Evolutionary conservation across 75 land plant genomes (phyloP).

Genomic region (Azolla pinnata): DNA sequence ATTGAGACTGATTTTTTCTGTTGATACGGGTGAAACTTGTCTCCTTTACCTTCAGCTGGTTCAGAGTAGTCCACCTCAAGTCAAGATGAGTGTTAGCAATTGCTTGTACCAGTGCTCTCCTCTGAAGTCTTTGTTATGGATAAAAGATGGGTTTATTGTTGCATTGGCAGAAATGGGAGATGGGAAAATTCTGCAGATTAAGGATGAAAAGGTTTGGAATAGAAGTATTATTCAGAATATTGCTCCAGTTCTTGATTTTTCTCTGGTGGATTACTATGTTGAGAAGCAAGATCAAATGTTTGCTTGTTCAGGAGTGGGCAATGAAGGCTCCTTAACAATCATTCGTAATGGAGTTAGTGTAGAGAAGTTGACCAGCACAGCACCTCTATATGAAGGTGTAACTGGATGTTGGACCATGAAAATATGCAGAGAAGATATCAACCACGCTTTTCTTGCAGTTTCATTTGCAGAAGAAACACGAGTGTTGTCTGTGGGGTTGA

Average conservation of each 20-base stretch:
- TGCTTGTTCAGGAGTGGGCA: conserved; percentile 80
- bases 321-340: conserved; percentile 76
- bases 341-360: conserved; percentile 86
- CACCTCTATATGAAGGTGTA: conserved; percentile 71
- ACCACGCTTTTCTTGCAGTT: conserved; percentile 83
- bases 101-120: conserved; percentile 59
- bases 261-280: conserved; percentile 61
- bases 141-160: conserved; percentile 59
- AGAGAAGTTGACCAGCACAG: conserved; percentile 70
- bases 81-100: conserved; percentile 36
- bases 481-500: conserved; percentile 77
- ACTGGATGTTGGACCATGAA: conserved; percentile 73
- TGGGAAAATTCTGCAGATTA: conserved; percentile 68
- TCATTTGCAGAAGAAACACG: conserved; percentile 97
- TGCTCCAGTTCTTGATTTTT: conserved; percentile 79
- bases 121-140: conserved; percentile 65
- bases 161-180: conserved; percentile 89
- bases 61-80: conserved; percentile 21
- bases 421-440: conserved; percentile 50
- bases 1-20: conserved; percentile 48
- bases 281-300: conserved; percentile 95
- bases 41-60: conserved; percentile 44
- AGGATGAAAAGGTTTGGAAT: conserved; percentile 32
- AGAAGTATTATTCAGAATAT: conserved; percentile 65
- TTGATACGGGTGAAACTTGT: conserved; percentile 68